Base-by-base conservation (phyloP, 108 stramenopile species). In the Skeletonema menzelii region DNA sequence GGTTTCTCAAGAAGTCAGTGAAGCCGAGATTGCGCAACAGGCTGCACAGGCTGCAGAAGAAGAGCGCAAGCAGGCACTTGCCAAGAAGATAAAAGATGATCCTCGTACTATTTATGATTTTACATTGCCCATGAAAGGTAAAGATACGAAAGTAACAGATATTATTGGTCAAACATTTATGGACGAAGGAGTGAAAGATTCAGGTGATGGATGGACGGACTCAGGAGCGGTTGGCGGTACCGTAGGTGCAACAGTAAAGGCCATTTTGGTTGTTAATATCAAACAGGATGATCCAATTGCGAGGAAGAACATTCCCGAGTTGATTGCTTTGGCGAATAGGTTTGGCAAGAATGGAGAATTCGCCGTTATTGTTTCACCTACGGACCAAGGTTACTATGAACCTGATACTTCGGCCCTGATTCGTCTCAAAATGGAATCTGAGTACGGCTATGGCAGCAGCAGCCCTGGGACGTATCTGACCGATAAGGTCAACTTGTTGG, bases 371-470 rank as follows among this genome's bases (percentile, higher is more conserved):
- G n/a, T 85, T 38, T 85, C 87, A n/a, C 95, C 95, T 30, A 92
- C 89, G 32, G 95, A 95, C 58, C 95, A 95, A 69, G 95, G 95
- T 10, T 95, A 95, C 65, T 95, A 90, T 79, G 95, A 95, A 78
- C 95, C 95, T 13, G 95, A 95, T 70, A 95, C 95, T 24, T 92
- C 91, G 10, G 81, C 85, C 22, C 65, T 95, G 12, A 83, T 95
- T 57, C 88, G 95, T 11, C 76, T 93, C 55, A 95, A 95, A 80
- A 71, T 95, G 1, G 91, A 86, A n/a, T 83, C 84, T 15, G 95
- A 95, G 67, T 95, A 95, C 69, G 95, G 95, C 8, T 95, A 92
- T 65, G 95, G 95, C 4, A 86, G 84, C 30, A 90, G 87, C 58
- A 53, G 49, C 49, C 91, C 88, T 10, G 85, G 85, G 1, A 88